Base-by-base conservation (phyloP, 2,329 filamentous ascomycete species). In the Metarhizium album region DNA sequence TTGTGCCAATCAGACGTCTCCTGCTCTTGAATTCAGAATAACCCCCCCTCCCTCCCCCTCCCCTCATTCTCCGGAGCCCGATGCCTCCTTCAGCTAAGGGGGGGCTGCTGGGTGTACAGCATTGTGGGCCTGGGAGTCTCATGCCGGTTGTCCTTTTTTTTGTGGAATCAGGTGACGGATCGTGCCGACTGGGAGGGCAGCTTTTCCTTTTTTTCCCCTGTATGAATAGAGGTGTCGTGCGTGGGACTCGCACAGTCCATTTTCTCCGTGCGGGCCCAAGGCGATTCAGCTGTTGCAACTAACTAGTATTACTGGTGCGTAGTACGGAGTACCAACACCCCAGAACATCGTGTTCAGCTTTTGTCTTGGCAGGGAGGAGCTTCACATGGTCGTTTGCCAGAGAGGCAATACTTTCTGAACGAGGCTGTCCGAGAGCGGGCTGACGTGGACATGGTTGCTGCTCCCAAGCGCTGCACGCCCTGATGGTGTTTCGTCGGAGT, bases 341-440 rank as follows among this genome's bases (percentile, higher is more conserved):
- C 38, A 23, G 18, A 43, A 43, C 22, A 53, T 55, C 45, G 24
- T 47, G 42, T 50, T 54, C 55, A 52, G 51, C 51, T 33, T 45
- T 29, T 47, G 33, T 22, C 43, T 45, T 45, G 29, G 37, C 16
- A 11, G 16, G 14, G 9, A 48, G 20, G 13, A 37, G 35, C 5
- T 29, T 62, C 65, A 46, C 55, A 64, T 45, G 65, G 68, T 20
- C 20, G 16, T 20, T 20, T 9, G 37, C 2, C 3, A 40, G 20
- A 20, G 18, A 22, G 9, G 3, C n/a, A 20, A 6, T 6, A 20
- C 35, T 20, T 4, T 40, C 37, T 40, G 37, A 40, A 43, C 18
- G 3, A 13, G n/a, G n/a, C 18, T 2, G 37, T 40, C 6, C 16
- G 37, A 16, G n/a, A 1, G 37, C 20, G n/a, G n/a, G n/a, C 16